A percentile compares a stretch with the other conserved stretches of the same genome.
Evolutionary conservation across 345 rosid species (phyloP).

Genomic region (Lumnitzera racemosa): DNA sequence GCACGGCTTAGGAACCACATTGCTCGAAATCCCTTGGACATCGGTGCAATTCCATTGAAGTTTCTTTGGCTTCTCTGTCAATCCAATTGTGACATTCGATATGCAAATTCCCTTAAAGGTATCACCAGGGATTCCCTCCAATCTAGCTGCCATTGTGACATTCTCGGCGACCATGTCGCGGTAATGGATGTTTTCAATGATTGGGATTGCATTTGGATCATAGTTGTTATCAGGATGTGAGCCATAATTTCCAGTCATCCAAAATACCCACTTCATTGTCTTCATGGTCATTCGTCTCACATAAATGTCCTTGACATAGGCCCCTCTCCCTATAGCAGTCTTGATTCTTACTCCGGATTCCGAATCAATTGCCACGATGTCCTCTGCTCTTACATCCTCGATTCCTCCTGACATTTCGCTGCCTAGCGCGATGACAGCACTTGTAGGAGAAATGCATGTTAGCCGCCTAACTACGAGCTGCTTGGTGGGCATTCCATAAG

Average conservation of each 20-base stretch:
- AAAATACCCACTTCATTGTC: constrained; percentile 76
- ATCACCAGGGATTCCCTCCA: constrained; percentile 55
- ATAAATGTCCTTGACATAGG: constrained; percentile 63
- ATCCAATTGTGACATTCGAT: constrained; percentile 59
- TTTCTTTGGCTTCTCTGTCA: constrained; percentile 37
- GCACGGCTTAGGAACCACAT: constrained; percentile 62
- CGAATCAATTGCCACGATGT: constrained; percentile 56
- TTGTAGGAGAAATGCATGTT: constrained; percentile 79
- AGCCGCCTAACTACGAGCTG: constrained; percentile 68
- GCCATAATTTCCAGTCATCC: constrained; percentile 87
- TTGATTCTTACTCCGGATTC: constrained; percentile 78
- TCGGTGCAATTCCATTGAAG: constrained; percentile 80
- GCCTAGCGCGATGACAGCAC: constrained; percentile 82
- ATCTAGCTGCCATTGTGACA: constrained; percentile 53
- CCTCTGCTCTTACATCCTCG: constrained; percentile 70
- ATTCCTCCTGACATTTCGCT: constrained; percentile 96
- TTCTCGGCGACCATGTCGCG: constrained; percentile 66
- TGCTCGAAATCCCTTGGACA: constrained; percentile 44
- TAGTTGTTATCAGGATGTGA: constrained; percentile 64
- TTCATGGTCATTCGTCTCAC: constrained; percentile 58
- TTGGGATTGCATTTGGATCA: constrained; percentile 63
- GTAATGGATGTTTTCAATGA: constrained; percentile 54
- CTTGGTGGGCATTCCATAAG: constrained; percentile 62
- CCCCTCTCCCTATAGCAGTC: constrained; percentile 75
- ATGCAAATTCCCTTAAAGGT: constrained; percentile 71